Base-by-base conservation (phyloP, 2,329 filamentous ascomycete genomes). In the Hymenotorrendiella dingleyae region DNA sequence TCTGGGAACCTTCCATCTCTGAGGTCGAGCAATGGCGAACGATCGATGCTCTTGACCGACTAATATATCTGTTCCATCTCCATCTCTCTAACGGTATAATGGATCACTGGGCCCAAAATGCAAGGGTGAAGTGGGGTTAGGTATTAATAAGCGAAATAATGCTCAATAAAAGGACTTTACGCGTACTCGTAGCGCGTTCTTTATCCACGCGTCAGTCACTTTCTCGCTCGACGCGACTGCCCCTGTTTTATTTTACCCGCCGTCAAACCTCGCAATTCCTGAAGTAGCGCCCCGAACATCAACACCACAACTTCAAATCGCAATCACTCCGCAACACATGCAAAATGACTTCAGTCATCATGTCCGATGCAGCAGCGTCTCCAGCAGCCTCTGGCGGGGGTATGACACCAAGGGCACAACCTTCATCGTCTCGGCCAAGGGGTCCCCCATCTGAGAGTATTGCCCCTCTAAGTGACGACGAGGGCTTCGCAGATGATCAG, bases 401-500 rank as follows among this genome's bases (percentile, higher is more conserved):
- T 26, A 20, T 34, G 32, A 62, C 59, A 27, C 58, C 59, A 6
- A 48, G 44, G 43, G 46, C 49, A 23, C 49, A 59, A 37, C 58
- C 58, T 8, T 62, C 59, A 24, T 61, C 59, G 32, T 53, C 53
- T 9, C 50, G 60, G 48, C 60, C 61, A 45, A 49, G 58, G 34
- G 59, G 55, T 33, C 78, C 77, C n/a, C 78, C 76, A 1, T 82
- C 79, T 4, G 79, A 83, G 62, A 80, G 74, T 48, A 57, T 73
- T 48, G 77, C 72, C 40, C 74, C 72, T 0, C 68, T 70, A n/a
- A 81, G 78, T 49, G 78, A 82, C 45, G 76, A 81, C 44, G 78
- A 77, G 54, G 77, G 76, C 4, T 81, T 81, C 52, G 78, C 73
- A 44, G 79, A 83, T 56, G 78, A 83, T 55, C 77, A 81, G 59